Percentiles rank a stretch among this genome's conserved stretches.
Evolutionary conservation across 768 basidiomycete genomes (phyloP).

Genomic region (Ramaria sp.): DNA sequence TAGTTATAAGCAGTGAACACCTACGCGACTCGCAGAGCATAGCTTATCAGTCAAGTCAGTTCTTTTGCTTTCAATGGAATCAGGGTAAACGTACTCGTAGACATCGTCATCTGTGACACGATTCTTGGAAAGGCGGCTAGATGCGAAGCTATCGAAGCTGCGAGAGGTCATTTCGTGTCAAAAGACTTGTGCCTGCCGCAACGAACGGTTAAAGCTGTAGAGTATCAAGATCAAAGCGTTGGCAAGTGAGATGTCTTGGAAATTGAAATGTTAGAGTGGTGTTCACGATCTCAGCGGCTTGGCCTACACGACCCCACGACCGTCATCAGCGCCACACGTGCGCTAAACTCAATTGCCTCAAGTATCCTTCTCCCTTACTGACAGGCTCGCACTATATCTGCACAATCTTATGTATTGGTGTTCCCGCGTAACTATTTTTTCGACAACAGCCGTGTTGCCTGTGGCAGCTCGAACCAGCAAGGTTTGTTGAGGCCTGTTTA

Average conservation of each 20-base stretch:
- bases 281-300: not conserved
- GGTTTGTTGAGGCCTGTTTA: no score
- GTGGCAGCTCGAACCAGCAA: no score
- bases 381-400: no score
- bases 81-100: conserved; percentile 50
- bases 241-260: not conserved
- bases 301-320: not conserved
- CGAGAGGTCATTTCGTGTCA: conserved; percentile 5
- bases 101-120: conserved; percentile 78
- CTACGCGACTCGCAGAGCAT: conserved; percentile 77
- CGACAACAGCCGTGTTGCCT: no score
- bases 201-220: not conserved
- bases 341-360: not conserved
- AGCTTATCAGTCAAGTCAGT: conserved; percentile 31
- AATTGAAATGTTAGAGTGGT: not conserved
- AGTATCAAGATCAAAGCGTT: not conserved
- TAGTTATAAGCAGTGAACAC: conserved; percentile 19
- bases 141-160: conserved; percentile 61
- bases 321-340: not conserved
- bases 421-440: no score
- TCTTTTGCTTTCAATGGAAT: not conserved
- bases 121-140: conserved; percentile 63
- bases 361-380: no score
- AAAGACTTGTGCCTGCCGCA: not conserved
- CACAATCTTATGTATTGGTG: no score